A percentile compares a stretch with the other conserved stretches of the same genome.
phyloP scores from a whole-genome alignment of 73 alveolate genomes.

The Paramecium octaurelia region DNA sequence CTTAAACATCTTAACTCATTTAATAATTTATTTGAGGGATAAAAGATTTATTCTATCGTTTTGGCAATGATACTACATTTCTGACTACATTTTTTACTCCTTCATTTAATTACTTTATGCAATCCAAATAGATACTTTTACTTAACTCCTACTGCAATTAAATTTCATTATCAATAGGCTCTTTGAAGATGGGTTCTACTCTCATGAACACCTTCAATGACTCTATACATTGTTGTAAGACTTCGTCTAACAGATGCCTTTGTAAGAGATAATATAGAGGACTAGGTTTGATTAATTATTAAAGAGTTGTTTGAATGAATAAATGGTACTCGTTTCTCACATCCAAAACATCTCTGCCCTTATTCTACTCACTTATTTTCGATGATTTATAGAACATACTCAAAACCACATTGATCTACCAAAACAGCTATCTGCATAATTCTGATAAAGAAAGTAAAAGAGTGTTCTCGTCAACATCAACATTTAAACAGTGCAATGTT shows the following conservation, averaged over 20 bases:
- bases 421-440: slow-evolving; percentile 3
- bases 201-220: not conserved
- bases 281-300: not conserved
- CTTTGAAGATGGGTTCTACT: slow-evolving; percentile 39
- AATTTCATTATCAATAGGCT: slow-evolving; percentile 33
- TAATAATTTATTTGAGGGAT: not conserved
- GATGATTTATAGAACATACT: not conserved
- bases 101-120: not conserved
- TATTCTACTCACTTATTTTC: not conserved
- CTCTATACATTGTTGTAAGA: not conserved
- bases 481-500: not conserved
- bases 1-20: not conserved
- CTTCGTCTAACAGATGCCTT: not conserved
- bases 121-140: not conserved
- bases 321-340: slow-evolving; percentile 22
- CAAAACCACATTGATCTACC: not conserved
- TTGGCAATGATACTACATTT: not conserved
- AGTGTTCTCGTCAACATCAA: slow-evolving; percentile 44
- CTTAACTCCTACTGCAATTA: not conserved
- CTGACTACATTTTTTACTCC: not conserved
- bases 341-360: not conserved
- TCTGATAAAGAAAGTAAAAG: not conserved
- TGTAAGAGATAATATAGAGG: slow-evolving; percentile 12
- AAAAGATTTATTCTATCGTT: not conserved
- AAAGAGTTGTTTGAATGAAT: not conserved